Evolutionary conservation across 1,139 yeast genomes (phyloP).

Genomic region (Candida sojae): DNA sequence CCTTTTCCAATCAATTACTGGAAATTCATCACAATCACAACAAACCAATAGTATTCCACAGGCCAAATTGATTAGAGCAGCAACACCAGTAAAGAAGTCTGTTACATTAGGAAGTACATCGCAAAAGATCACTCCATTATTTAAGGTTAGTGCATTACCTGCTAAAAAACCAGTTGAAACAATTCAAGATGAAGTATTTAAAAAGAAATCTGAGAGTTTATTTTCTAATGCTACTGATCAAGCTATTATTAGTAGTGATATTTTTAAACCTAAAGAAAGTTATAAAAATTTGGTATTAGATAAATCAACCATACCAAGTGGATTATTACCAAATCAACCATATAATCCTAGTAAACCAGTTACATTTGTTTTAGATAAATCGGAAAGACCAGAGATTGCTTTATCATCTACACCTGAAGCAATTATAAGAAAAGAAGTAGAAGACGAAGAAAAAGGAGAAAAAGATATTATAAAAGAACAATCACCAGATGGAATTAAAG

Average conservation of each 20-base stretch:
- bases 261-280: slow-evolving; percentile 65
- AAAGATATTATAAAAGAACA: slow-evolving; percentile 1
- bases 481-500: slow-evolving; percentile 8
- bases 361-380: slow-evolving; percentile 30
- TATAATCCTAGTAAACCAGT: slow-evolving; percentile 31
- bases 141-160: slow-evolving; percentile 24
- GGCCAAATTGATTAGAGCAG: slow-evolving; percentile 49
- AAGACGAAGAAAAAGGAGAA: not conserved
- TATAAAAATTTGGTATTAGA: slow-evolving; percentile 61
- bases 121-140: slow-evolving; percentile 52
- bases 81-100: slow-evolving; percentile 50
- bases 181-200: slow-evolving; percentile 18
- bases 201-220: slow-evolving; percentile 18
- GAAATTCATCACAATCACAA: slow-evolving; percentile 19
- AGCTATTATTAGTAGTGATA: slow-evolving; percentile 69
- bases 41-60: slow-evolving; percentile 37
- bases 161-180: slow-evolving; percentile 14
- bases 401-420: slow-evolving; percentile 15
- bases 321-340: slow-evolving; percentile 13
- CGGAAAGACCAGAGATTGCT: slow-evolving; percentile 6
- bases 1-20: slow-evolving; percentile 50
- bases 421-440: slow-evolving; percentile 10
- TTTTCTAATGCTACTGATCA: slow-evolving; percentile 53
- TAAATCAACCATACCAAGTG: slow-evolving; percentile 26
- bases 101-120: slow-evolving; percentile 64